A percentile compares a stretch with the other conserved stretches of the same genome.
Conservation (phyloP, 1,284 basidiomycete genomes). For the Leccinum subrobustum region DNA sequence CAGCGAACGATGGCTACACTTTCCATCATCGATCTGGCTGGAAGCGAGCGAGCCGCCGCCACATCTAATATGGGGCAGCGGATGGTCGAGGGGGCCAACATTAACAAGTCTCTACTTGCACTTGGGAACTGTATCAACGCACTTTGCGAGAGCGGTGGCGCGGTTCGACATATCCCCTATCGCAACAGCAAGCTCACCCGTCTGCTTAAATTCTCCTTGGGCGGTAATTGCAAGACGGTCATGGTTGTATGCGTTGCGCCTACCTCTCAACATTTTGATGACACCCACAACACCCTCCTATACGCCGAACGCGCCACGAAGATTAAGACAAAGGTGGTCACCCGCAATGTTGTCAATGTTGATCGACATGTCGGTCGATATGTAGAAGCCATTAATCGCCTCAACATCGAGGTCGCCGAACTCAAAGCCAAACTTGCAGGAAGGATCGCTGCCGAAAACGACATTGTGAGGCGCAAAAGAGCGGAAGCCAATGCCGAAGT, state of each 20-base stretch:
- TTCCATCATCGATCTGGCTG: conserved; percentile 95
- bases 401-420: conserved; percentile 81
- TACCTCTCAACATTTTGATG: conserved; percentile 92
- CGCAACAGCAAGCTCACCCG: conserved; percentile 96
- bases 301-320: conserved; percentile 96
- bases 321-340: conserved; percentile 76
- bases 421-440: conserved; percentile 83
- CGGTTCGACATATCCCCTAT: conserved; percentile 89
- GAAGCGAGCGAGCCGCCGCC: conserved; percentile 92
- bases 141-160: conserved; percentile 86
- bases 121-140: conserved; percentile 97
- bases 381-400: conserved; percentile 88
- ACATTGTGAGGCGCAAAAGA: conserved; percentile 61
- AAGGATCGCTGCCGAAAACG: conserved; percentile 60
- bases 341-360: conserved; percentile 91
- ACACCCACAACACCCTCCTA: conserved; percentile 94
- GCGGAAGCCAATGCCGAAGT: conserved; percentile 68
- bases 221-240: conserved; percentile 97
- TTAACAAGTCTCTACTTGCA: conserved; percentile 95
- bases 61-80: conserved; percentile 97
- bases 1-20: conserved; percentile 83
- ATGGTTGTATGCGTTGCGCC: conserved; percentile 98
- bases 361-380: conserved; percentile 92
- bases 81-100: conserved; percentile 96
- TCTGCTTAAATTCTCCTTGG: conserved; percentile 92